Evolutionary conservation across 129 eudicot genomes (phyloP), one percentile per base, ranked within the genome.

Genomic region (Lactuca saligna): DNA sequence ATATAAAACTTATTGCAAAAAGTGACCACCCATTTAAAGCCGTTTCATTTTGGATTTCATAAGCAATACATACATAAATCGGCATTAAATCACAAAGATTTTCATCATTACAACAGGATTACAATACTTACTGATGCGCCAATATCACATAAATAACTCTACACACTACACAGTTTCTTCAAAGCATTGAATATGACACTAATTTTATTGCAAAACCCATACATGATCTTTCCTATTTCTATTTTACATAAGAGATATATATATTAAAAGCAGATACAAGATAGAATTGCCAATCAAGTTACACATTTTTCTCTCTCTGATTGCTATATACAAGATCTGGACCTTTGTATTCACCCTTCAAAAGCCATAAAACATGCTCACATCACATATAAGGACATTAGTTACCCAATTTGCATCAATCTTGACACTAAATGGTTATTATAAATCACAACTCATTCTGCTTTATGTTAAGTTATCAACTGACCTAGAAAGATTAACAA

Each of bases 271-370:
- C 67, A 64, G 72, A 4, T 63, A 74, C 72, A 64, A 53, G 8
- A 54, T 53, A 34, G 10, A 51, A 11, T 5, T 44, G 11, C 57
- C 50, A 55, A 38, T 54, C 73, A 55, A 55, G 55, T 69, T 33
- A 39, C 63, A n/a, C 10, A 4, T 8, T 37, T 61, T 72, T 46
- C 73, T 44, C 54, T 14, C 41, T 46, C 29, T 13, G 10, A 17
- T 57, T 75, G 79, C 79, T 34, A 75, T 50, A 56, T 1, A 46
- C 62, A 59, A 59, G 68, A 57, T 13, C 57, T 42, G 34, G 61
- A 25, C 48, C 54, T 41, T 58, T 57, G 73, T 66, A 41, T 58
- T 62, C 51, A 33, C 61, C 68, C 74, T 75, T 75, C 61, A 38
- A 5, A 17, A 57, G 65, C 58, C 58, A 57, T 57, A 57, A 58